Base-by-base conservation (phyloP, 345 rosid genomes). In the Citrus hindsii region DNA sequence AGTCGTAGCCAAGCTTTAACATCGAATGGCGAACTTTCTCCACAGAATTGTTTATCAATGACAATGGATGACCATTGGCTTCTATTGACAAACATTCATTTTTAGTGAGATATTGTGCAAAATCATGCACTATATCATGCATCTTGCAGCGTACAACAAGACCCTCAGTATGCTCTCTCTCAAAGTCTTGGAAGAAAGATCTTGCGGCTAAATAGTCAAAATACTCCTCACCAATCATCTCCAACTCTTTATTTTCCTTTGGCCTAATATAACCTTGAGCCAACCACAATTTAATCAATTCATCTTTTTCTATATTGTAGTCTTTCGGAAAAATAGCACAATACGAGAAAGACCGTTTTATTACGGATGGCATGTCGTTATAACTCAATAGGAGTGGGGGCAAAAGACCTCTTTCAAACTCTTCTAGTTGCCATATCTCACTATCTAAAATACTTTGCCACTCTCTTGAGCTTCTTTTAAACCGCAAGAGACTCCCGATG, bases 91-190 rank as follows among this genome's bases (percentile, higher is more conserved):
- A 48, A 9, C 74, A 48, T 70, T 70, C 74, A 16, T 8, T 30
- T 22, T 28, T 53, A 3, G 7, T 28, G 5, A 70, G 16, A 51
- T 1, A 51, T 28, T 51, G 61, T n/a, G 61, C 61, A 70, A 70
- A 70, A 16, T 66, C 69, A 66, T 66, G 42, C 3, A 66, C 46
- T 66, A 66, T 16, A 66, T 66, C 69, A 66, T 33, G 74, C 74
- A 70, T 51, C 16, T 19, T 70, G 19, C 59, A 51, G 0, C 2
- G 0, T 28, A 7, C 2, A 24, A 68, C 7, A 2, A 5, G 14
- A 22, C 5, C 72, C 25, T 1, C 19, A 38, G 3, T 6, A 37
- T 12, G 0, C 7, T 28, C 25, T 51, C 21, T 70, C 21, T 6
- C 35, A 12, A 42, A 65, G 0, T 67, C 18, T 10, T 67, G 53